Percentiles rank a stretch among this genome's conserved stretches.
Evolutionary conservation across 2,329 filamentous ascomycete species (phyloP).

Genomic region (Neodidymelliopsis sp.): DNA sequence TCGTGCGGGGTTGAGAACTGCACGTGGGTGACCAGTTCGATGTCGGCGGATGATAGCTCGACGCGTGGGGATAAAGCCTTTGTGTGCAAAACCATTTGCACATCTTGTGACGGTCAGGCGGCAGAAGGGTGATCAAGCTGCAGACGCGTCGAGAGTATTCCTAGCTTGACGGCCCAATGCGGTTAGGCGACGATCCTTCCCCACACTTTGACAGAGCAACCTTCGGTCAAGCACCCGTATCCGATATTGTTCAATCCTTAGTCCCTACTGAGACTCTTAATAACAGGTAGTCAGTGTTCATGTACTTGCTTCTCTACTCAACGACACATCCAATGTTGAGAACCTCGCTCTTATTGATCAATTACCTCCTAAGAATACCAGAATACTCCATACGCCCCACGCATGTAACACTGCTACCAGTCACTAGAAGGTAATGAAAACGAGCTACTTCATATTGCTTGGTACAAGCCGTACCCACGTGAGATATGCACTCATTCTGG

Average conservation of each 20-base stretch:
- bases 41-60: background rate
- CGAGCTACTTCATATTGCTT: too few relatives aligned
- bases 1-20: constrained; percentile 13
- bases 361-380: too few relatives aligned
- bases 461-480: too few relatives aligned
- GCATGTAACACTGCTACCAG: too few relatives aligned
- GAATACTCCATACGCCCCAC: too few relatives aligned
- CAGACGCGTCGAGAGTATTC: constrained; percentile 3
- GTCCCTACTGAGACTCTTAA: background rate
- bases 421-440: too few relatives aligned
- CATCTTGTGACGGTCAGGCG: background rate
- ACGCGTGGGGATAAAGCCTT: constrained; percentile 3
- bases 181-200: constrained; percentile 15
- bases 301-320: too few relatives aligned
- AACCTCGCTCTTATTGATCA: too few relatives aligned
- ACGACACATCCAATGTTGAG: too few relatives aligned
- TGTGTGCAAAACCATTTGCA: constrained; percentile 1
- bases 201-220: constrained; percentile 1
- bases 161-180: background rate
- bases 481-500: too few relatives aligned
- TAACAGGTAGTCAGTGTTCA: too few relatives aligned
- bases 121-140: constrained; percentile 9
- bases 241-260: background rate
- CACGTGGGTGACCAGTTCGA: constrained; percentile 20
- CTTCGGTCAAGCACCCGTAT: constrained; percentile 5